Percentiles rank a stretch among this genome's conserved stretches.
phyloP scores from a whole-genome alignment of 202 grass and related monocot species.

The Hordeum pubiflorum region DNA sequence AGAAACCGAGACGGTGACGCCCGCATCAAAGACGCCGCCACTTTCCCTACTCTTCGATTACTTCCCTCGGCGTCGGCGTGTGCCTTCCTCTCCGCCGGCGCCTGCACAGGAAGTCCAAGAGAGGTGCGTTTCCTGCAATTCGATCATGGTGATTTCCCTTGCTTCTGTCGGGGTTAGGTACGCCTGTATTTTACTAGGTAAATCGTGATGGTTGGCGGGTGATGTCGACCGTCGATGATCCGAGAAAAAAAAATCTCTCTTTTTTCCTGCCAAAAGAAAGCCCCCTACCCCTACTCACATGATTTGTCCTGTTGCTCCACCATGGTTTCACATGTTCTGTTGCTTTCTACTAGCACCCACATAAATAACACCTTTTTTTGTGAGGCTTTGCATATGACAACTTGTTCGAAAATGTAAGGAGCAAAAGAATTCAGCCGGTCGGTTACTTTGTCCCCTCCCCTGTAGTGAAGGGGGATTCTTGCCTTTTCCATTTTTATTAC shows the following conservation, averaged over 20 bases:
- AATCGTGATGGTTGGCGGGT: not conserved
- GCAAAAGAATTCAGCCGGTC: not conserved
- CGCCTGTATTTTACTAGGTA: not conserved
- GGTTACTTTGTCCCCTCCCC: not conserved
- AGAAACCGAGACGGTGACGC: constrained; percentile 13
- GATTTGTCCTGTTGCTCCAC: not conserved
- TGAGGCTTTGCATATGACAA: not conserved
- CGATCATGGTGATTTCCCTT: not conserved
- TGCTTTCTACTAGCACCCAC: not conserved
- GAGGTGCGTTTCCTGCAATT: constrained; percentile 25
- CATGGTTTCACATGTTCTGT: not conserved
- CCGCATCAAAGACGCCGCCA: constrained; percentile 14
- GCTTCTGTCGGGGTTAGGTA: not conserved
- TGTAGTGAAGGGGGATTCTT: not conserved
- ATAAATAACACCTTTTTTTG: not conserved
- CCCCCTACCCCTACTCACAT: no score
- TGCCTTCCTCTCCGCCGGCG: not conserved
- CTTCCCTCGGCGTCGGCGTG: not conserved
- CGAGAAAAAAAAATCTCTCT: not conserved
- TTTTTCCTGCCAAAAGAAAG: not conserved
- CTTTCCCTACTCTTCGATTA: not conserved
- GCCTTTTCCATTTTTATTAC: not conserved
- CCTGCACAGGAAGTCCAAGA: not conserved
- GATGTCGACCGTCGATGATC: not conserved
- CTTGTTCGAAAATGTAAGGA: not conserved